A percentile compares a stretch with the other conserved stretches of the same genome.
These are phyloP conservation scores for Cinnamomum chago DNA, from an alignment of 164 flowering plant genomes.

Conservation along the genomic window DNA sequence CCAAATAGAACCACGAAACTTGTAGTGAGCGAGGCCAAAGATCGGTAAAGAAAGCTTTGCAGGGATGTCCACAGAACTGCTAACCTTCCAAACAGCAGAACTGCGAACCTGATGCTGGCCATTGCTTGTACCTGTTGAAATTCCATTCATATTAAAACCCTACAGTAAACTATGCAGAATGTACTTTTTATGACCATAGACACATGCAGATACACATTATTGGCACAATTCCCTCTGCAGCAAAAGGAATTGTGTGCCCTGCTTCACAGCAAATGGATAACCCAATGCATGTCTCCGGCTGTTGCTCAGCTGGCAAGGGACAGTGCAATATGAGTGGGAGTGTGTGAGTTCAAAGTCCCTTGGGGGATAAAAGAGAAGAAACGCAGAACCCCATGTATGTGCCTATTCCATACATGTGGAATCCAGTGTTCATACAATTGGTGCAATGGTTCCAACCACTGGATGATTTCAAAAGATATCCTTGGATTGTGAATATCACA, in stretches of 20 bases:
- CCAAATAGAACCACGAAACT: slow-evolving; percentile 54
- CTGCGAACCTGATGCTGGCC: slow-evolving; percentile 19
- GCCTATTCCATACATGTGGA: neutral
- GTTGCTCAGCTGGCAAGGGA: neutral
- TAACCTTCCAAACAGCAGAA: slow-evolving; percentile 17
- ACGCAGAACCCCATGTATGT: too few relatives aligned
- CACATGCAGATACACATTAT: neutral
- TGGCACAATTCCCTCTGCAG: neutral
- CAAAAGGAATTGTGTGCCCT: neutral
- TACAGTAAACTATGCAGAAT: too few relatives aligned
- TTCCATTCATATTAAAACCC: neutral
- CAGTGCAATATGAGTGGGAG: neutral
- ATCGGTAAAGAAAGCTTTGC: slow-evolving; percentile 49
- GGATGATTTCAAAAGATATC: neutral
- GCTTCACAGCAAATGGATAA: neutral
- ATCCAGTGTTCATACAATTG: neutral
- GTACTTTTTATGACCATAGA: too few relatives aligned
- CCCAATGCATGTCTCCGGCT: too few relatives aligned
- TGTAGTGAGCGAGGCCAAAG: slow-evolving; percentile 77
- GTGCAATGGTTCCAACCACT: neutral
- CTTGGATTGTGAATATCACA: neutral
- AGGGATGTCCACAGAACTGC: slow-evolving; percentile 20
- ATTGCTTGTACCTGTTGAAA: slow-evolving; percentile 21
- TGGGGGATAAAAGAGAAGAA: too few relatives aligned
- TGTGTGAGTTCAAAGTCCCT: too few relatives aligned